phyloP scores from a whole-genome alignment of 2,329 filamentous ascomycete species.

The Fusarium sp. region DNA sequence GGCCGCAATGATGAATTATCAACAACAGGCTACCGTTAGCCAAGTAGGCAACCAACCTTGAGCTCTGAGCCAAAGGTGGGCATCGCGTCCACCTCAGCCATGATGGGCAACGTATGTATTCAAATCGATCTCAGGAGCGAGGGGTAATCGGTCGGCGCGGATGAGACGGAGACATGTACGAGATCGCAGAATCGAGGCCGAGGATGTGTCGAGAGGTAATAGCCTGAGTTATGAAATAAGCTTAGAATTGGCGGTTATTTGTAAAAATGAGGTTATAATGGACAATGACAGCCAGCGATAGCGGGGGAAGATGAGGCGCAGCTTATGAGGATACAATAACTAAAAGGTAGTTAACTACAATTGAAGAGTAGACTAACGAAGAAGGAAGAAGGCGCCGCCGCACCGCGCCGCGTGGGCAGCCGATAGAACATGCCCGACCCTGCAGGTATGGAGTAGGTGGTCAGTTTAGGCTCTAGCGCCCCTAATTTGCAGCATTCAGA shows the following conservation, averaged over 20 bases:
- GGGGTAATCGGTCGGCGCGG: slow-evolving; percentile 32
- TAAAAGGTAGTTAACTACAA: neutral
- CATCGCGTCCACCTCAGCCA: slow-evolving; percentile 85
- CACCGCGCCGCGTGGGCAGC: slow-evolving; percentile 22
- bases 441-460: slow-evolving; percentile 37
- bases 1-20: neutral
- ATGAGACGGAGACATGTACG: slow-evolving; percentile 40
- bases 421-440: slow-evolving; percentile 10
- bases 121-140: slow-evolving; percentile 32
- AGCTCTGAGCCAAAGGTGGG: slow-evolving; percentile 93
- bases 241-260: slow-evolving; percentile 15
- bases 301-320: slow-evolving; percentile 38
- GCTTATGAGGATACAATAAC: slow-evolving; percentile 24
- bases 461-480: slow-evolving; percentile 38
- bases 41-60: slow-evolving; percentile 71
- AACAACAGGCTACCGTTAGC: neutral
- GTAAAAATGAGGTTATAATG: slow-evolving; percentile 28
- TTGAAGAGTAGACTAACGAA: slow-evolving; percentile 3
- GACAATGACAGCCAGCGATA: slow-evolving; percentile 2
- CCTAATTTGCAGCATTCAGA: slow-evolving; percentile 31
- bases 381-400: slow-evolving; percentile 11
- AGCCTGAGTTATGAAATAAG: neutral
- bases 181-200: slow-evolving; percentile 11
- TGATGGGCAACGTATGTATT: slow-evolving; percentile 54
- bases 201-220: neutral